Evolutionary conservation across 2,329 filamentous ascomycete genomes (phyloP).

Genomic region (Lachnellula cervina): DNA sequence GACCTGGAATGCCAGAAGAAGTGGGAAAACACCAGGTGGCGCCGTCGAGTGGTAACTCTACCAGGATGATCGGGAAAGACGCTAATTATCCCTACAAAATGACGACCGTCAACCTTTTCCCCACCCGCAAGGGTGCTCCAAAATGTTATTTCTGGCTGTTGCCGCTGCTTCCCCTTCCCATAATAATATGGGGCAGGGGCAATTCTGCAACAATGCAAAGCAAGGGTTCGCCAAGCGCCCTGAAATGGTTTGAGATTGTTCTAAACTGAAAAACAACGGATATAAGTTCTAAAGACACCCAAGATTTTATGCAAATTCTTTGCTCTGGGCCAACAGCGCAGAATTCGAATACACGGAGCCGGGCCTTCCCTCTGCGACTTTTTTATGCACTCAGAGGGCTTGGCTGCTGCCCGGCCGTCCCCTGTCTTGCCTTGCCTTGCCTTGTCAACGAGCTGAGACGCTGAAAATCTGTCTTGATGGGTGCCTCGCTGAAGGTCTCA

Average conservation of each 20-base stretch:
- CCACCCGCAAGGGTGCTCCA: background rate
- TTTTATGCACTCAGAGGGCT: background rate
- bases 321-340: too few species aligned
- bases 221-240: background rate
- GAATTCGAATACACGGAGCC: background rate
- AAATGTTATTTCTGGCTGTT: background rate
- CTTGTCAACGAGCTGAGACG: constrained; percentile 6
- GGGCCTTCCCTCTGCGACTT: constrained; percentile 4
- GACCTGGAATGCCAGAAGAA: background rate
- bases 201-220: background rate
- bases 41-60: background rate
- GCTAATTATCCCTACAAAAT: background rate
- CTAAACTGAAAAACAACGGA: background rate
- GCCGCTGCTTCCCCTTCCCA: background rate
- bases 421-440: constrained; percentile 1
- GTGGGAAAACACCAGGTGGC: background rate
- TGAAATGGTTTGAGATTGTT: background rate
- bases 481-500: constrained; percentile 1
- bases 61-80: background rate
- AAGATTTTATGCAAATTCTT: constrained; percentile 1
- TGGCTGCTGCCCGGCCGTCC: background rate
- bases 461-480: constrained; percentile 5
- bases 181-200: background rate
- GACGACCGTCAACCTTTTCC: background rate
- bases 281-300: background rate